A percentile compares a stretch with the other conserved stretches of the same genome.
phyloP scores from a whole-genome alignment of 495 filamentous ascomycete species.

The Penicillium turbatum region DNA sequence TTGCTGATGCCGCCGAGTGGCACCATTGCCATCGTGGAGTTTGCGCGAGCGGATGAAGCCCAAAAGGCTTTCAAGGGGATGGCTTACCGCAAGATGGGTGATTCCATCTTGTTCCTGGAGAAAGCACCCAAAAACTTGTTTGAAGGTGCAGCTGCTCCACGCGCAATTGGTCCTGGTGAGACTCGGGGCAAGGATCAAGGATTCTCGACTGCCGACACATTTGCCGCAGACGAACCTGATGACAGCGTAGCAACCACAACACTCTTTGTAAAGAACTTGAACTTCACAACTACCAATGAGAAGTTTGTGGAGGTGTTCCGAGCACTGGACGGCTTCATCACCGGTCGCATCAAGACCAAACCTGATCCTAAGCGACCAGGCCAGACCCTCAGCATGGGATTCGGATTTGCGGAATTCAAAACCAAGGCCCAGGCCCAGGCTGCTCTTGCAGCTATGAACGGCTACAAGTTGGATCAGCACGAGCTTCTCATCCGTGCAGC shows the following conservation, averaged over 20 bases:
- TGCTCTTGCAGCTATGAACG: conserved; percentile 80
- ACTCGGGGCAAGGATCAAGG: conserved; percentile 42
- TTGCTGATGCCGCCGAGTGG: conserved; percentile 89
- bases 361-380: conserved; percentile 78
- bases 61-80: conserved; percentile 75
- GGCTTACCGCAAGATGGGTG: conserved; percentile 85
- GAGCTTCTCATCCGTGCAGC: conserved; percentile 76
- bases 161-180: conserved; percentile 23
- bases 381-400: conserved; percentile 88
- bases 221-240: conserved; percentile 50
- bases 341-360: conserved; percentile 82
- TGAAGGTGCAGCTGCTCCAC: conserved; percentile 30
- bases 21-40: conserved; percentile 90
- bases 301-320: conserved; percentile 69
- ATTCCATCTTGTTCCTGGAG: conserved; percentile 87
- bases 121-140: conserved; percentile 88
- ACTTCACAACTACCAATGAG: conserved; percentile 80
- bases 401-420: conserved; percentile 88
- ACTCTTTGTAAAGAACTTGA: conserved; percentile 87
- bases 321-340: conserved; percentile 78
- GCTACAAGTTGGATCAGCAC: conserved; percentile 78
- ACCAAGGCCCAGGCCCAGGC: conserved; percentile 71
- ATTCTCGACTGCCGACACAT: conserved; percentile 53
- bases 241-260: conserved; percentile 63
- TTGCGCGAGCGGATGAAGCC: conserved; percentile 69